A percentile compares a stretch with the other conserved stretches of the same genome.
These are phyloP conservation scores for Lactifluus volemus DNA, from an alignment of 768 basidiomycete species.

Conservation along the genomic window DNA sequence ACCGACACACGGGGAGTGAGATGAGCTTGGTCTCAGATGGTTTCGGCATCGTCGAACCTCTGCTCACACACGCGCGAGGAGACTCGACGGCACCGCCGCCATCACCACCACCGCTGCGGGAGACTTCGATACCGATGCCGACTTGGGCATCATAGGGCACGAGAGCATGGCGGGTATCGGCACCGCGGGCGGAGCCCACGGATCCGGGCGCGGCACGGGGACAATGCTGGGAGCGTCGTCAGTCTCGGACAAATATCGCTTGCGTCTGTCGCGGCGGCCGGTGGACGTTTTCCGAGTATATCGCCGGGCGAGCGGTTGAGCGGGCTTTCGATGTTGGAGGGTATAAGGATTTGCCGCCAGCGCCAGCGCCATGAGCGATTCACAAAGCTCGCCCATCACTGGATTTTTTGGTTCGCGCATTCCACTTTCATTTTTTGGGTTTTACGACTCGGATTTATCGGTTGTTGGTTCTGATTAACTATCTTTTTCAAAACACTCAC, in stretches of 20 bases:
- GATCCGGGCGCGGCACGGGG: conserved; percentile 2
- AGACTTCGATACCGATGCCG: background rate
- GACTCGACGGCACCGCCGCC: conserved; percentile 23
- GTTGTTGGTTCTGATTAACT: too few relatives aligned
- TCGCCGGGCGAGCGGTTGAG: too few relatives aligned
- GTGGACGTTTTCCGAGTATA: too few relatives aligned
- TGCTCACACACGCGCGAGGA: conserved; percentile 25
- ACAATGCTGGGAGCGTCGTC: background rate
- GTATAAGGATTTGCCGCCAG: too few relatives aligned
- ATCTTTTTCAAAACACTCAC: too few relatives aligned
- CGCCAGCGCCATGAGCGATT: too few relatives aligned
- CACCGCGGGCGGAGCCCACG: conserved; percentile 31
- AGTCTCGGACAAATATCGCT: background rate
- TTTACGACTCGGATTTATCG: too few relatives aligned
- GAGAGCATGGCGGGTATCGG: conserved; percentile 40
- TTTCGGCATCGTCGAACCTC: conserved; percentile 23
- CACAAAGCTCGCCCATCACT: too few relatives aligned
- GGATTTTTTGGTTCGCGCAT: too few relatives aligned
- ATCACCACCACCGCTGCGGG: background rate
- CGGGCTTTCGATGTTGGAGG: too few relatives aligned
- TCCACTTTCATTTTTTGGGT: too few relatives aligned
- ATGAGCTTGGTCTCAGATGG: conserved; percentile 3
- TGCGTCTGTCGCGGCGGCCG: too few relatives aligned
- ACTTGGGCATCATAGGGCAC: background rate
- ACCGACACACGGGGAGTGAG: conserved; percentile 7